phyloP scores from a whole-genome alignment of 257 asterid genomes.

The Solanum sparsipilum region DNA sequence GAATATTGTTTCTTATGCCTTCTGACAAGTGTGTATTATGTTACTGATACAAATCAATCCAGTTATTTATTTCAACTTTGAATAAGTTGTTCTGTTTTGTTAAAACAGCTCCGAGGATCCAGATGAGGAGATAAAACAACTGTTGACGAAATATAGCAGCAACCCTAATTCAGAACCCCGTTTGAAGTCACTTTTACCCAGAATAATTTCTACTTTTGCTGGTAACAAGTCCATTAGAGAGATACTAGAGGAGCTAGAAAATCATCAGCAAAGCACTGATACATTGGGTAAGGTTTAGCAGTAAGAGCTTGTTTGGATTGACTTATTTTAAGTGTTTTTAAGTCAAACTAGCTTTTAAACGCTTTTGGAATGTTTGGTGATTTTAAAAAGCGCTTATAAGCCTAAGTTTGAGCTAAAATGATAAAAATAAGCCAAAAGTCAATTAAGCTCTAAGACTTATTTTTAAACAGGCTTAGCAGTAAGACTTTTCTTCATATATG shows the following conservation, averaged over 20 bases:
- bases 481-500: background rate
- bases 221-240: conserved; percentile 58
- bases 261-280: conserved; percentile 69
- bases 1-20: background rate
- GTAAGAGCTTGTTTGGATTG: background rate
- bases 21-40: background rate
- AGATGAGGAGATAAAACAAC: conserved; percentile 42
- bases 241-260: conserved; percentile 66
- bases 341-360: background rate
- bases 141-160: conserved; percentile 53
- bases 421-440: background rate
- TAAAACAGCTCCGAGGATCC: conserved; percentile 65
- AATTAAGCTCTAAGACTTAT: background rate
- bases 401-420: background rate
- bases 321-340: background rate
- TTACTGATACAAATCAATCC: background rate
- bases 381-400: background rate
- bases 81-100: background rate
- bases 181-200: conserved; percentile 70
- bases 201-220: conserved; percentile 75
- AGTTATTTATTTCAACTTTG: background rate
- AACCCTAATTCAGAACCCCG: conserved; percentile 75
- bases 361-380: background rate
- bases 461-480: background rate
- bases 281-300: conserved; percentile 42